Percentiles rank a stretch among this genome's conserved stretches.
Conservation (phyloP, 768 basidiomycete species). For the Suillus bovinus region DNA sequence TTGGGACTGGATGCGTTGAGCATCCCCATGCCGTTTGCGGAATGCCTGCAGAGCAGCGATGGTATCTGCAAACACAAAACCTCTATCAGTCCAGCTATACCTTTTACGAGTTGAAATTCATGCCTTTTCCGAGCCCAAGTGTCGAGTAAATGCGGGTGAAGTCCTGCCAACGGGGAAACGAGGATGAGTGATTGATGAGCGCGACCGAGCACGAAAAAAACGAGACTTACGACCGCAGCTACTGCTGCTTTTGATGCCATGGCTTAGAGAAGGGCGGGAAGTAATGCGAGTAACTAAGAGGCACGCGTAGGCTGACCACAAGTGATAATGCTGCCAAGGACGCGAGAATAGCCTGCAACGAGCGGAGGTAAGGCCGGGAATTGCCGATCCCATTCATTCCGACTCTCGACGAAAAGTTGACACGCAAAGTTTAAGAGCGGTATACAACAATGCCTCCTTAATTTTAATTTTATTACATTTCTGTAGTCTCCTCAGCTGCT, state of each 20-base stretch:
- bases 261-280: slow-evolving; percentile 20
- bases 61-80: slow-evolving; percentile 60
- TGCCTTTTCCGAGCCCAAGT: slow-evolving; percentile 85
- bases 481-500: not conserved
- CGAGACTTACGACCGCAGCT: slow-evolving; percentile 57
- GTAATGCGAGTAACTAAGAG: slow-evolving; percentile 5
- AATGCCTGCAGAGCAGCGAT: slow-evolving; percentile 89
- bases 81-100: not conserved
- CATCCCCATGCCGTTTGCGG: slow-evolving; percentile 93
- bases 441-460: not conserved
- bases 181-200: slow-evolving; percentile 6
- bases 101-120: slow-evolving; percentile 17
- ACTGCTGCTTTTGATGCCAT: slow-evolving; percentile 77
- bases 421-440: not conserved
- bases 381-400: slow-evolving; percentile 24
- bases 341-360: slow-evolving; percentile 16
- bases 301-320: slow-evolving; percentile 1
- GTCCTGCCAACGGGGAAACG: slow-evolving; percentile 50
- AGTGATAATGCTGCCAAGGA: slow-evolving; percentile 11
- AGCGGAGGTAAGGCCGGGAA: slow-evolving; percentile 26
- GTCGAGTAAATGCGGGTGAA: slow-evolving; percentile 82
- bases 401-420: slow-evolving; percentile 14
- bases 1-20: slow-evolving; percentile 68
- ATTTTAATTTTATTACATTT: not conserved
- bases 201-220: slow-evolving; percentile 9